Evolutionary conservation across 2,329 filamentous ascomycete species (phyloP).

Genomic region (Kalmusia sp.): DNA sequence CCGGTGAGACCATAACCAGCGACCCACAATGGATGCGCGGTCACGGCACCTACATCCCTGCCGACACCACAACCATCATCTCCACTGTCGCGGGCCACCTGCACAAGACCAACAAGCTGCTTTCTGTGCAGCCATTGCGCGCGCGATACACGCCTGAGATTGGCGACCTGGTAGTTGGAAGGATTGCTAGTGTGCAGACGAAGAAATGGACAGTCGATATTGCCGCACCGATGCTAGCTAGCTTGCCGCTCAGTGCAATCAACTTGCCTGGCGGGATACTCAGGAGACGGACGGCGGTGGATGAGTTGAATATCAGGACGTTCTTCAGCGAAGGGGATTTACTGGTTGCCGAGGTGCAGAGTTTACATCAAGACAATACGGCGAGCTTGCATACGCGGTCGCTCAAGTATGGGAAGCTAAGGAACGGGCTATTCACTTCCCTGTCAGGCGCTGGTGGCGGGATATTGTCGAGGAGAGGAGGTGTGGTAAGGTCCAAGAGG

Average conservation of each 20-base stretch:
- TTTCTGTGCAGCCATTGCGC: constrained; percentile 87
- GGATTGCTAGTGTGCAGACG: constrained; percentile 93
- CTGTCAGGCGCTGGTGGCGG: constrained; percentile 80
- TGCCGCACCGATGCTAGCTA: constrained; percentile 82
- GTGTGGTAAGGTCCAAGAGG: constrained; percentile 81
- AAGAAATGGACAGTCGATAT: constrained; percentile 96
- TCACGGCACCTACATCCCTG: constrained; percentile 84
- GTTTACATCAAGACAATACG: constrained; percentile 82
- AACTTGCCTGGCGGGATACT: constrained; percentile 94
- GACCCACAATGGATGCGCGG: constrained; percentile 99
- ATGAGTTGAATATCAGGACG: constrained; percentile 95
- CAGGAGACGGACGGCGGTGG: constrained; percentile 88
- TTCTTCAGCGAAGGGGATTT: constrained; percentile 97
- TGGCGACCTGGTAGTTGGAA: constrained; percentile 90
- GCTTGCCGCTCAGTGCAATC: constrained; percentile 85
- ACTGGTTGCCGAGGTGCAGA: constrained; percentile 93
- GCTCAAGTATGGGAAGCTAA: constrained; percentile 91
- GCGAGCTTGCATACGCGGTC: constrained; percentile 89
- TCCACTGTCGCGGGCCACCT: constrained; percentile 91
- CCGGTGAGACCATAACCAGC: constrained; percentile 85
- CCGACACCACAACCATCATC: constrained; percentile 72
- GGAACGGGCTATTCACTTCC: constrained; percentile 88
- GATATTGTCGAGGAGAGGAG: constrained; percentile 59
- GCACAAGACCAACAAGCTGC: constrained; percentile 93
- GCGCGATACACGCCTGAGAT: constrained; percentile 96